Base-by-base conservation (phyloP, 1,284 basidiomycete species). In the Schizophyllum commune region DNA sequence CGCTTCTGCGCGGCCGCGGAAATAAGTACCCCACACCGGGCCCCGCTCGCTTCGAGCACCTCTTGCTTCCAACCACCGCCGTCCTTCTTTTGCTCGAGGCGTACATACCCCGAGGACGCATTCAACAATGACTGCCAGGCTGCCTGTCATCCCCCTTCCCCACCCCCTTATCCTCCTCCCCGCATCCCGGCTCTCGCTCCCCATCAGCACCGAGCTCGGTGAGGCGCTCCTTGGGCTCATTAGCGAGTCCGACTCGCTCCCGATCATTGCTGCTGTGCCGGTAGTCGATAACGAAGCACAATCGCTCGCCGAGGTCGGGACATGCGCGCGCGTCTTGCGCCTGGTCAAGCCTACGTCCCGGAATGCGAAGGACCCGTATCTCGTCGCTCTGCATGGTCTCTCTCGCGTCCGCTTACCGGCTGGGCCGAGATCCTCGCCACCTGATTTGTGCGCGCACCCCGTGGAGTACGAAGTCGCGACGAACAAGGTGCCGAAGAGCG, bases 161-260 rank as follows among this genome's bases (percentile, higher is more conserved):
- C 76, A 85, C 65, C 89, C 89, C 0, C 73, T 82, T 57, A 72
- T 91, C 61, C 80, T 91, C 21, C 78, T 91, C 11, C 89, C 89
- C 0, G 82, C 82, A 2, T 82, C 85, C 0, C 75, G 86, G 5
- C 73, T 88, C 58, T 84, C 87, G 0, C 70, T 90, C 60, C 83
- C 85, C 1, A 77, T 91, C 20, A 75, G 80, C 32, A 77, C 74
- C 21, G 65, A 76, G 9, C 76, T 83, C 54, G 89, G 85, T 32
- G 83, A 87, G 65, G 80, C 77, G 15, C 71, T 91, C 2, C 74
- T 88, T 33, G 70, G 79, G 0, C 78, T 88, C 64, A 80, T 88
- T 58, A 83, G 87, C 57, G 79, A 83, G 54, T 81, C 84, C 4
- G 85, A 87, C 53, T 71, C 79, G 5, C 79, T 86, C 22, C 83